These are phyloP conservation scores for Heterobasidion parviporum DNA, from an alignment of 1,284 basidiomycete species.

Conservation along the genomic window DNA sequence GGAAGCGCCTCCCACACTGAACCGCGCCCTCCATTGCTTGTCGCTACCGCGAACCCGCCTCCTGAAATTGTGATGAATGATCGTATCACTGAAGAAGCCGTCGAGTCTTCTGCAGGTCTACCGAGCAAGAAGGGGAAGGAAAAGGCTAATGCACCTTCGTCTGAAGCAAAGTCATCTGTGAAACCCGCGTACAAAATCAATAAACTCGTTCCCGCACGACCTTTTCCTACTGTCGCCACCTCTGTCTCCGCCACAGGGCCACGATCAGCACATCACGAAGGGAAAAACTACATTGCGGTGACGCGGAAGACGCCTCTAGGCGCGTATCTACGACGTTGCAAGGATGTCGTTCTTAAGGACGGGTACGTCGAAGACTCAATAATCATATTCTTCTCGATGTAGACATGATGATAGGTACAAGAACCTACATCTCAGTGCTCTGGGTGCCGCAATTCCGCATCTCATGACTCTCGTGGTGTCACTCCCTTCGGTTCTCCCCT, in stretches of 20 bases:
- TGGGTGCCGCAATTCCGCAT: conserved; percentile 85
- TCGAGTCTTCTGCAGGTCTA: not conserved
- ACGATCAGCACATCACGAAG: conserved; percentile 66
- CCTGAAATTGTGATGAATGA: too few species aligned
- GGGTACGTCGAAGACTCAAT: conserved; percentile 40
- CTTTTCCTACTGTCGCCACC: conserved; percentile 68
- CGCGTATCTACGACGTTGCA: conserved; percentile 73
- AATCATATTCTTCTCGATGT: not conserved
- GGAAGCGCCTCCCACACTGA: not conserved
- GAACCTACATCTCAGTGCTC: conserved; percentile 68
- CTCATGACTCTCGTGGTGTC: conserved; percentile 66
- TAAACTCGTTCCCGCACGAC: conserved; percentile 63
- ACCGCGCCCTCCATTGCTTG: too few species aligned
- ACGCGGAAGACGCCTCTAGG: conserved; percentile 73
- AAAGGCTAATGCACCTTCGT: conserved; percentile 2
- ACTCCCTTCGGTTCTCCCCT: conserved; percentile 71
- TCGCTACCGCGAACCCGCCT: too few species aligned
- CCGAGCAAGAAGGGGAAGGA: conserved; percentile 5
- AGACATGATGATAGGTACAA: conserved; percentile 48
- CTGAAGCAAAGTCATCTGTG: not conserved
- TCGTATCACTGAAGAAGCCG: too few species aligned
- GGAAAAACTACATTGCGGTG: conserved; percentile 74
- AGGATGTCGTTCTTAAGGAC: conserved; percentile 66
- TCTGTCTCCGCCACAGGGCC: conserved; percentile 74
- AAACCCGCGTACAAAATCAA: conserved; percentile 31